Percentiles rank a stretch among this genome's conserved stretches.
These are phyloP conservation scores for Termitomyces sp. DNA, from an alignment of 768 basidiomycete genomes.

Conservation along the genomic window DNA sequence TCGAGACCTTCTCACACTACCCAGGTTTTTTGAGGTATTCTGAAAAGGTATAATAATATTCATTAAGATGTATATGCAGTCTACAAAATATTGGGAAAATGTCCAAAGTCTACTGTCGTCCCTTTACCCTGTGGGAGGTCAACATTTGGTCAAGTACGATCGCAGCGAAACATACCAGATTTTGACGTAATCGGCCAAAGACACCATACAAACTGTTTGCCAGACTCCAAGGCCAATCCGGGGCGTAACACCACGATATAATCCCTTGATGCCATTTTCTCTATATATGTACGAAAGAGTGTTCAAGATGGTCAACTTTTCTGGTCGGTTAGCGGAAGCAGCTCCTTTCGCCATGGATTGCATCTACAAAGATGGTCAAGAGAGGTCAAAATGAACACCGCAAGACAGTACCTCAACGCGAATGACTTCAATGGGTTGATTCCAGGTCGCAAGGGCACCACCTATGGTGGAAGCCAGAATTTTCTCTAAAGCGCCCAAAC, in stretches of 20 bases:
- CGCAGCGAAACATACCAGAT: slow-evolving; percentile 46
- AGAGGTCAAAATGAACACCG: not conserved
- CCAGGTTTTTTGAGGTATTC: not conserved
- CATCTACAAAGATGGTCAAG: slow-evolving; percentile 55
- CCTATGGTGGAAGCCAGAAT: slow-evolving; percentile 84
- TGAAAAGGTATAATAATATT: slow-evolving; percentile 15
- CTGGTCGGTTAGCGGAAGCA: slow-evolving; percentile 76
- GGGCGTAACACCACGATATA: slow-evolving; percentile 97
- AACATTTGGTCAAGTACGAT: slow-evolving; percentile 3
- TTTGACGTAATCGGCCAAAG: slow-evolving; percentile 95
- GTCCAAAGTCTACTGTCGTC: slow-evolving; percentile 21
- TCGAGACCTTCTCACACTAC: too few relatives aligned
- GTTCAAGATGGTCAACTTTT: slow-evolving; percentile 87
- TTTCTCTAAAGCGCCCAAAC: slow-evolving; percentile 75
- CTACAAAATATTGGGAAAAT: slow-evolving; percentile 6
- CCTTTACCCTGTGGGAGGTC: slow-evolving; percentile 45
- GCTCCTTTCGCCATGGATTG: slow-evolving; percentile 93
- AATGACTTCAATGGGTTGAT: slow-evolving; percentile 97
- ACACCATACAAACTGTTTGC: slow-evolving; percentile 99
- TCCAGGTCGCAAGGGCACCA: slow-evolving; percentile 97
- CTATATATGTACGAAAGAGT: slow-evolving; percentile 93
- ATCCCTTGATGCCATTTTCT: slow-evolving; percentile 92
- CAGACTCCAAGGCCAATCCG: slow-evolving; percentile 94
- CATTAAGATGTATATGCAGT: slow-evolving; percentile 12
- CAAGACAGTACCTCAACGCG: slow-evolving; percentile 73